These are phyloP conservation scores for Penicillium subrubescens DNA, from an alignment of 495 filamentous ascomycete genomes.

Conservation along the genomic window DNA sequence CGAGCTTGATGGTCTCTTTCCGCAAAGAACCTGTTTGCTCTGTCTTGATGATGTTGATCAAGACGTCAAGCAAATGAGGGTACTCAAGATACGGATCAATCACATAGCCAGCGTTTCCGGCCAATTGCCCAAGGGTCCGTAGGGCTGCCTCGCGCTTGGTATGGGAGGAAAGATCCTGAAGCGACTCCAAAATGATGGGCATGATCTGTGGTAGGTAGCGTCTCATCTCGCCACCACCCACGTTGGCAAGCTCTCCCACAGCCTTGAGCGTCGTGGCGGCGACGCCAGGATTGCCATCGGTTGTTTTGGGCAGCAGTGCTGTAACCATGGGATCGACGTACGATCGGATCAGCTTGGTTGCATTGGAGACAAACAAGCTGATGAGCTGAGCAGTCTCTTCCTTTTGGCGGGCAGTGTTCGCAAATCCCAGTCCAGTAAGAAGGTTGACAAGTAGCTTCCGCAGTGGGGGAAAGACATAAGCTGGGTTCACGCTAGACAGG, in stretches of 20 bases:
- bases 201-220: constrained; percentile 86
- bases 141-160: constrained; percentile 88
- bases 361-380: constrained; percentile 86
- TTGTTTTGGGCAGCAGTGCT: constrained; percentile 85
- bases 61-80: constrained; percentile 84
- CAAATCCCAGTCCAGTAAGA: constrained; percentile 91
- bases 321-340: constrained; percentile 95
- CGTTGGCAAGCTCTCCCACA: constrained; percentile 88
- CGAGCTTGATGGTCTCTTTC: constrained; percentile 91
- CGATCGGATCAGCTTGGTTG: constrained; percentile 85
- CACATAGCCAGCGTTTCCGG: constrained; percentile 94
- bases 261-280: constrained; percentile 91
- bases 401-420: constrained; percentile 89
- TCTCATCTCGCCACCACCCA: constrained; percentile 89
- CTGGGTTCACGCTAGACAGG: constrained; percentile 86
- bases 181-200: constrained; percentile 87
- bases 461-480: constrained; percentile 93
- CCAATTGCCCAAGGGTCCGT: constrained; percentile 85
- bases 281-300: constrained; percentile 79
- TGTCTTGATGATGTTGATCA: constrained; percentile 90
- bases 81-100: constrained; percentile 96
- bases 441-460: constrained; percentile 94
- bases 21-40: constrained; percentile 81
- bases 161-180: constrained; percentile 89
- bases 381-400: constrained; percentile 95